Evolutionary conservation across 192 early-diverging fungal species (phyloP).

Genomic region (Spizellomyces sp.): DNA sequence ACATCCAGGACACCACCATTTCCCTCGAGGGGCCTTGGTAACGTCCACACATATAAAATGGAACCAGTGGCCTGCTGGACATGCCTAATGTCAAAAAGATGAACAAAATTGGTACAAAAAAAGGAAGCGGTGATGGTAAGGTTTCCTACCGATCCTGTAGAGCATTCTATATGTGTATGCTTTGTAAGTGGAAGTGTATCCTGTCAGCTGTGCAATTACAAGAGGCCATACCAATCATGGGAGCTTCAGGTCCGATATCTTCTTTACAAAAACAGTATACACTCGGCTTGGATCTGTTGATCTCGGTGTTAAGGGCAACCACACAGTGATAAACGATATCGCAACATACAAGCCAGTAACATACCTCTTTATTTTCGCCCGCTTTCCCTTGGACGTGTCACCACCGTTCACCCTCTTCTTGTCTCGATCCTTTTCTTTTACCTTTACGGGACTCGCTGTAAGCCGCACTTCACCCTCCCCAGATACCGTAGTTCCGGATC

Average conservation of each 20-base stretch:
- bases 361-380: too few relatives aligned
- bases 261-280: conserved; percentile 13
- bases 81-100: not conserved
- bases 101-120: too few relatives aligned
- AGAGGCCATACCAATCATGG: conserved; percentile 9
- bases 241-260: conserved; percentile 2
- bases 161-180: not conserved
- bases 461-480: too few relatives aligned
- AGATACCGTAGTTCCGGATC: too few relatives aligned
- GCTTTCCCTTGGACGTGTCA: too few relatives aligned
- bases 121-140: too few relatives aligned
- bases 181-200: not conserved
- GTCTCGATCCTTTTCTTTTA: too few relatives aligned
- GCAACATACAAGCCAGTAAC: too few relatives aligned
- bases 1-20: conserved; percentile 17
- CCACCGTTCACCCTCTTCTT: too few relatives aligned
- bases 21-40: conserved; percentile 4
- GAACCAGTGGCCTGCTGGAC: conserved; percentile 10
- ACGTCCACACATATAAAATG: conserved; percentile 4
- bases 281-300: not conserved
- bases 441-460: too few relatives aligned
- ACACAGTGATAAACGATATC: too few relatives aligned
- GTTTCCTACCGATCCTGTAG: not conserved
- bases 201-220: not conserved
- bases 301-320: too few relatives aligned